These are phyloP conservation scores for Aspergillus udagawae DNA, from an alignment of 2,329 filamentous ascomycete genomes.

Conservation along the genomic window DNA sequence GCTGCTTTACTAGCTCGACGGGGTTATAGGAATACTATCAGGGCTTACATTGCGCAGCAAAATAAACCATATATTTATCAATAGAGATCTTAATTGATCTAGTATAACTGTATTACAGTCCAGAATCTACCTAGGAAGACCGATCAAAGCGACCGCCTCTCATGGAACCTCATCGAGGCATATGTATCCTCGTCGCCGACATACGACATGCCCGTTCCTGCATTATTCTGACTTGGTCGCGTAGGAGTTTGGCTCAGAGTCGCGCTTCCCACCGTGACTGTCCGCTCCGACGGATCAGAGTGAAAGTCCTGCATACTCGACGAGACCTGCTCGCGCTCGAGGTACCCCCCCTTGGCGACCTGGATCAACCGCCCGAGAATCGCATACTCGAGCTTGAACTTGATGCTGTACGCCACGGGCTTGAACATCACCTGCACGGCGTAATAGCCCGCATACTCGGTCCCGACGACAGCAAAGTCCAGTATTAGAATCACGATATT, in stretches of 20 bases:
- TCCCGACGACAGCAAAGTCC: conserved; percentile 40
- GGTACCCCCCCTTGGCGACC: conserved; percentile 8
- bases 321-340: not conserved
- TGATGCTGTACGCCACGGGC: conserved; percentile 29
- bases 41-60: no score
- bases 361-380: conserved; percentile 46
- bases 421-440: conserved; percentile 37
- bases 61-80: not conserved
- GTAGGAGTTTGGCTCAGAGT: not conserved
- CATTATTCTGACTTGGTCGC: not conserved
- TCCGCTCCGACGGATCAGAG: not conserved
- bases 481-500: conserved; percentile 45
- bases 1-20: no score
- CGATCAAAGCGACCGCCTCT: not conserved
- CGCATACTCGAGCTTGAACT: conserved; percentile 52
- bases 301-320: not conserved
- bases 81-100: not conserved
- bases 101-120: not conserved
- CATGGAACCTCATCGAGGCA: not conserved
- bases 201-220: not conserved
- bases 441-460: conserved; percentile 37
- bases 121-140: not conserved
- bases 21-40: no score
- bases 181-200: not conserved
- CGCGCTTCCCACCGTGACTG: not conserved